Conservation (phyloP, 768 basidiomycete genomes). For the Psilocybe cyanescens region DNA sequence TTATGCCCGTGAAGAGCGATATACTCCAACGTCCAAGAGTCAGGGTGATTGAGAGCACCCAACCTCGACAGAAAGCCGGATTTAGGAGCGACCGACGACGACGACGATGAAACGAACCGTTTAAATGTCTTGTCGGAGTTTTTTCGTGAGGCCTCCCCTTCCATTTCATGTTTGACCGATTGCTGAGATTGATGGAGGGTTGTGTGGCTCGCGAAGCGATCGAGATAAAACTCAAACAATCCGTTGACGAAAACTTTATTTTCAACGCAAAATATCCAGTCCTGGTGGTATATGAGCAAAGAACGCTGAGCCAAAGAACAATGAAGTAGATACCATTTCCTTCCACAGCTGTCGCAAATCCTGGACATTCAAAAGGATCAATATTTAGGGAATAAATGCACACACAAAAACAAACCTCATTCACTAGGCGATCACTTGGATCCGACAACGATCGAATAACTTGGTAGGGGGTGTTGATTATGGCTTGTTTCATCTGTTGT, state of each 20-base stretch:
- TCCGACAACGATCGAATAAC: slow-evolving; percentile 17
- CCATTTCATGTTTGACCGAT: not conserved
- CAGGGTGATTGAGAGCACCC: slow-evolving; percentile 12
- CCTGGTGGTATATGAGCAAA: slow-evolving; percentile 1
- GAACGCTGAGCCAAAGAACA: not conserved
- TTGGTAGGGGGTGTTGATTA: slow-evolving; percentile 7
- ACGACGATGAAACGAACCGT: not conserved
- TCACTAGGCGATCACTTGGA: slow-evolving; percentile 19
- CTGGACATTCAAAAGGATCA: not conserved
- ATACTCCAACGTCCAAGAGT: slow-evolving; percentile 24
- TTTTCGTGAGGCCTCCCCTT: not conserved
- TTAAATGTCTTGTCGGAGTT: no score
- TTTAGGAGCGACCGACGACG: not conserved
- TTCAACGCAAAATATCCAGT: slow-evolving; percentile 30
- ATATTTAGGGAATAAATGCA: no score
- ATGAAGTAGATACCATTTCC: slow-evolving; percentile 15
- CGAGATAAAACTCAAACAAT: slow-evolving; percentile 25
- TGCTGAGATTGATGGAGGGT: not conserved
- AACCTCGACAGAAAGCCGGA: slow-evolving; percentile 5
- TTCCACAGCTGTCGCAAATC: slow-evolving; percentile 14
- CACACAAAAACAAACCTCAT: slow-evolving; percentile 10
- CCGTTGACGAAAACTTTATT: slow-evolving; percentile 23
- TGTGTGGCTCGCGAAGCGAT: slow-evolving; percentile 14
- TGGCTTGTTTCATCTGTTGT: slow-evolving; percentile 12
- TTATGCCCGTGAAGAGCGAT: slow-evolving; percentile 13